Conservation (phyloP, 2,329 filamentous ascomycete species). For the Fusarium verrucosum region DNA sequence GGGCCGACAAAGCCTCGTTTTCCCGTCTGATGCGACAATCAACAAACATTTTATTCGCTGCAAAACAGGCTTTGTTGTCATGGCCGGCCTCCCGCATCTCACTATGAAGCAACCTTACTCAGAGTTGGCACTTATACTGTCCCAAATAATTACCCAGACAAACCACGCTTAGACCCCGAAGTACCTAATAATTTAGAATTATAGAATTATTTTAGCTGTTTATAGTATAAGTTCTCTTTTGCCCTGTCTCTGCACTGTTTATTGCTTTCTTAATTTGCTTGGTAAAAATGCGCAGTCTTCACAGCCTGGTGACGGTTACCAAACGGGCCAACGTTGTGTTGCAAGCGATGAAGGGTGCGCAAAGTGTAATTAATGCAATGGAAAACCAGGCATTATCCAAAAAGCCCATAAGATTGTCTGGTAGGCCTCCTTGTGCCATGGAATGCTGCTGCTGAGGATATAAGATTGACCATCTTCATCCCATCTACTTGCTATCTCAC, state of each 20-base stretch:
- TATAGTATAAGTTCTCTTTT: too few relatives aligned
- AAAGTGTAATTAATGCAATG: constrained; percentile 30
- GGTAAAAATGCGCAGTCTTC: not conserved
- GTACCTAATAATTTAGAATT: too few relatives aligned
- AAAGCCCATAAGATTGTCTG: not conserved
- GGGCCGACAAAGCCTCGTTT: not conserved
- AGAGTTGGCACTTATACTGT: too few relatives aligned
- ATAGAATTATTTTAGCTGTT: too few relatives aligned
- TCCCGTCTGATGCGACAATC: not conserved
- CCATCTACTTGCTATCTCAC: not conserved
- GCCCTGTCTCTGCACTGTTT: too few relatives aligned
- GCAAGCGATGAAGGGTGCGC: not conserved
- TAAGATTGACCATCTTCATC: not conserved
- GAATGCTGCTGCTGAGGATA: not conserved
- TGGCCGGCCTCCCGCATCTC: constrained; percentile 38
- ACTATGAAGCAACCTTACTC: not conserved
- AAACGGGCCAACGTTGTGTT: not conserved
- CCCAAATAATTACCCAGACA: not conserved
- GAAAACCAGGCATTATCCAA: not conserved
- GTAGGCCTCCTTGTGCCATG: not conserved
- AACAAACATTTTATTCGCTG: constrained; percentile 15
- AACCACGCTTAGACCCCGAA: too few relatives aligned
- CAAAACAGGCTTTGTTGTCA: constrained; percentile 9
- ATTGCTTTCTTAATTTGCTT: not conserved
- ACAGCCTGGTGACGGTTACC: constrained; percentile 6